Conservation (phyloP, 1,139 yeast genomes). For the Blastobotrys elegans region DNA sequence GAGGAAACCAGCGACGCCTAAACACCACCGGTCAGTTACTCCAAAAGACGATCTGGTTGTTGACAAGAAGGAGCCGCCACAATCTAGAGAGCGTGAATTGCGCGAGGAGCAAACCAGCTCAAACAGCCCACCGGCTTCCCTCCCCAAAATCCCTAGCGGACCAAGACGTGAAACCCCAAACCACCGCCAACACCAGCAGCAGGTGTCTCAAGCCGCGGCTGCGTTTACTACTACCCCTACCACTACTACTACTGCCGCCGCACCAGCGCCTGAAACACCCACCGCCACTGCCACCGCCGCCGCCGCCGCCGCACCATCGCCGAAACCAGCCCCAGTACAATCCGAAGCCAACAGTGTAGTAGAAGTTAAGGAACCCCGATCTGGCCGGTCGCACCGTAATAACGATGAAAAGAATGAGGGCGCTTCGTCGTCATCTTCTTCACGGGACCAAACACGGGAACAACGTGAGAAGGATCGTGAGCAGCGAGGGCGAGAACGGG, state of each 20-base stretch:
- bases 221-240: background rate
- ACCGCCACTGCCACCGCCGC: background rate
- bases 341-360: slow-evolving; percentile 14
- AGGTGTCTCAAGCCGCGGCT: background rate
- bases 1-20: too few relatives aligned
- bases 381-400: background rate
- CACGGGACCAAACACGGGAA: slow-evolving; percentile 13
- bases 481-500: slow-evolving; percentile 12
- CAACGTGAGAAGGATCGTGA: slow-evolving; percentile 16
- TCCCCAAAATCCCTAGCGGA: slow-evolving; percentile 24
- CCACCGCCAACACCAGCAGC: slow-evolving; percentile 4
- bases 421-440: background rate
- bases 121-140: slow-evolving; percentile 19
- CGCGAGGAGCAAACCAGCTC: too few relatives aligned
- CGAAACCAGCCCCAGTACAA: background rate
- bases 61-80: too few relatives aligned
- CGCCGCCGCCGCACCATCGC: background rate
- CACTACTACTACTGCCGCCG: too few relatives aligned
- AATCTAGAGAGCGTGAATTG: too few relatives aligned
- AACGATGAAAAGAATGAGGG: background rate
- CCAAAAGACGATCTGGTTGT: background rate
- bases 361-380: slow-evolving; percentile 14
- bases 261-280: background rate
- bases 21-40: too few relatives aligned
- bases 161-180: slow-evolving; percentile 15